Base-by-base conservation (phyloP, 2,329 filamentous ascomycete genomes). In the Colletotrichum graminicola region DNA sequence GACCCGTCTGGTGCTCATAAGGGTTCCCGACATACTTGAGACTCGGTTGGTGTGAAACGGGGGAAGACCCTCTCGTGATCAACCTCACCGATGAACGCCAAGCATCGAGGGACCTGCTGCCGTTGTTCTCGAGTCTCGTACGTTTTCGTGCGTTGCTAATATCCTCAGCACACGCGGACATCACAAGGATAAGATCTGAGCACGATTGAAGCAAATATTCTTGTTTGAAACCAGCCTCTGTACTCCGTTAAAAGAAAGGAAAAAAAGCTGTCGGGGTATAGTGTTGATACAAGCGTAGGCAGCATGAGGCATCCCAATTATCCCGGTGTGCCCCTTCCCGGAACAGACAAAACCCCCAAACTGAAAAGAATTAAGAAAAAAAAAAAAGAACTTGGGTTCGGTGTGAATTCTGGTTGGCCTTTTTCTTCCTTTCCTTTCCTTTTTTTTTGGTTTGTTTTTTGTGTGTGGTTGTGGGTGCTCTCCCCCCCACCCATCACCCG, bases 261-360 rank as follows among this genome's bases (percentile, higher is more conserved):
- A 45, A 21, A 23, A 54, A 62, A 63, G 12, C 49, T 49, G 18
- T 63, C 61, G 14, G 61, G 61, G 61, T 63, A 63, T 63, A 43
- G 49, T 63, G 29, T 55, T 54, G 61, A 55, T 52, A 63, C 61
- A 63, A 55, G 16, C 49, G 18, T 18, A 45, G 26, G 34, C 23
- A 41, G 51, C 49, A 36, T 29, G n/a, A 63, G 52, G 12, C 36
- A 63, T 55, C 61, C 61, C 16, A 55, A 45, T 21, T 63, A 34
- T 51, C 47, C 61, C 61, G 36, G 29, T 7, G 32, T 39, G 54
- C 36, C 59, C 45, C 34, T 63, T 36, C n/a, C 47, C 7, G 36
- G 32, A 23, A 21, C 23, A n/a, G 23, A 43, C 29, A 41, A 34
- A 6, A 18, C 21, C 34, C 29, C 29, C 29, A 29, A 29, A 29